phyloP scores from a whole-genome alignment of 1,284 basidiomycete genomes.

The Meripilus lineatus region DNA sequence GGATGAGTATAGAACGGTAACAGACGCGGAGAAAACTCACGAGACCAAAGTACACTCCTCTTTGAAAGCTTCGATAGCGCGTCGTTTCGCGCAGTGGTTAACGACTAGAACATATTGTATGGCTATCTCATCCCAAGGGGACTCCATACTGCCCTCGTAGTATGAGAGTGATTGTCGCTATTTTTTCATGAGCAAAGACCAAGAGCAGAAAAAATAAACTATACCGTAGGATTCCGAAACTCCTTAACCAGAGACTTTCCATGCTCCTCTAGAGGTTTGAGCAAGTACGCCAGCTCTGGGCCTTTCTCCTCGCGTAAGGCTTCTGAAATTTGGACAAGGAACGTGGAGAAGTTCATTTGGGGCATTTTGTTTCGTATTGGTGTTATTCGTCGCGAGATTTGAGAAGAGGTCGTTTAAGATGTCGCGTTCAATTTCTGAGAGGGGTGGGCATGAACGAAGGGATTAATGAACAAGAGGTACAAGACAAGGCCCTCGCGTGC shows the following conservation, averaged over 20 bases:
- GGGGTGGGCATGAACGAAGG: no score
- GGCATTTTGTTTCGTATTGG: no score
- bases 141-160: conserved; percentile 60
- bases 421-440: no score
- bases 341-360: conserved; percentile 54
- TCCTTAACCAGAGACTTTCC: conserved; percentile 70
- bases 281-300: conserved; percentile 61
- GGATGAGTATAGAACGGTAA: neutral
- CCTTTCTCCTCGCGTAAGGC: conserved; percentile 62
- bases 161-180: conserved; percentile 47
- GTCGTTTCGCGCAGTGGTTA: conserved; percentile 59
- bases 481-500: no score
- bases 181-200: conserved; percentile 2
- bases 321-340: conserved; percentile 55
- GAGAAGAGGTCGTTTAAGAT: no score
- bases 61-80: conserved; percentile 68
- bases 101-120: conserved; percentile 75
- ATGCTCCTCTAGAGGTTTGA: conserved; percentile 69
- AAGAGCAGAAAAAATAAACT: conserved; percentile 14
- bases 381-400: no score
- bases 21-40: conserved; percentile 18
- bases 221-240: conserved; percentile 62
- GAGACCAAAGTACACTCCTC: conserved; percentile 43
- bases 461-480: no score
- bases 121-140: conserved; percentile 79